Percentiles rank a stretch among this genome's conserved stretches.
These are phyloP conservation scores for Ichthyophthirius multifiliis DNA, from an alignment of 169 alveolate genomes.

Conservation along the genomic window DNA sequence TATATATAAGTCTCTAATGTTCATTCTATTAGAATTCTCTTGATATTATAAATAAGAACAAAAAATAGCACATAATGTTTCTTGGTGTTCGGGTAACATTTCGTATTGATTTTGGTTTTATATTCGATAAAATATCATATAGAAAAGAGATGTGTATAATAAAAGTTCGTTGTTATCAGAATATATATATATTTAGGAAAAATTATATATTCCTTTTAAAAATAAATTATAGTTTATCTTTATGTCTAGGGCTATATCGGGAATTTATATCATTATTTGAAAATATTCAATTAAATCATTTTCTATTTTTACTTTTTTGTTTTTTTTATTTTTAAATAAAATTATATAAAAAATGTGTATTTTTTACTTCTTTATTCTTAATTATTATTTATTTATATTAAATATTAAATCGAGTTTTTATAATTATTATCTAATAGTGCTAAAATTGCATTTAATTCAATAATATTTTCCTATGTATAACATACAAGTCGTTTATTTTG, in stretches of 20 bases:
- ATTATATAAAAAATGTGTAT: too few relatives aligned
- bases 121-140: neutral
- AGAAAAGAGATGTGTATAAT: neutral
- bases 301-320: neutral
- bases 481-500: neutral
- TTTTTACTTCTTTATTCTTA: too few relatives aligned
- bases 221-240: neutral
- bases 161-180: neutral
- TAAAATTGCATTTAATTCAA: neutral
- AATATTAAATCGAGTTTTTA: too few relatives aligned
- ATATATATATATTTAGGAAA: neutral
- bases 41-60: neutral
- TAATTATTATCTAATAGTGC: neutral
- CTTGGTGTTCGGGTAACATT: slow-evolving; percentile 1
- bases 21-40: neutral
- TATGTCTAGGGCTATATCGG: neutral
- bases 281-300: neutral
- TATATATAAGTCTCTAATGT: neutral
- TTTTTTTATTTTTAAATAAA: neutral
- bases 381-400: too few relatives aligned
- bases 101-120: neutral
- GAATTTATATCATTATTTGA: neutral
- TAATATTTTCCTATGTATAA: neutral
- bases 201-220: neutral
- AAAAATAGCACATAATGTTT: neutral